Evolutionary conservation across 1,284 basidiomycete species (phyloP).

Genomic region (Vanrija sp.): DNA sequence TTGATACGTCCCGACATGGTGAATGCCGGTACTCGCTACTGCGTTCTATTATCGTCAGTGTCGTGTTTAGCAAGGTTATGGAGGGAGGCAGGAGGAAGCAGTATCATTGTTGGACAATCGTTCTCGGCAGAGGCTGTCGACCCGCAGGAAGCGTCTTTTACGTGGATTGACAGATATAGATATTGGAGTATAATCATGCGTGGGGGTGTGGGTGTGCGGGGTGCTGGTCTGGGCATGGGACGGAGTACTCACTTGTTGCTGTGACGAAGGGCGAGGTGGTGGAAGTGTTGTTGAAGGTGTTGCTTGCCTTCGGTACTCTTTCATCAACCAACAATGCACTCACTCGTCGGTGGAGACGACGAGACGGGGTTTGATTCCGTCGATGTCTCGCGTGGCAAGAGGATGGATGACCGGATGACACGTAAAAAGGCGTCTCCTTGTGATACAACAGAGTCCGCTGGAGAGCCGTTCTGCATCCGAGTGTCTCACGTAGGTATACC

Average conservation of each 20-base stretch:
- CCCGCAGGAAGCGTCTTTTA: slow-evolving; percentile 43
- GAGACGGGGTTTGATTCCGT: neutral
- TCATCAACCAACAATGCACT: neutral
- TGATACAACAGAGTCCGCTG: too few species aligned
- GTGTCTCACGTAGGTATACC: too few species aligned
- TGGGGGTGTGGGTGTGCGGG: neutral
- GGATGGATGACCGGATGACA: too few species aligned
- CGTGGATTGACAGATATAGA: slow-evolving; percentile 58
- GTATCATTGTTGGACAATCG: slow-evolving; percentile 29
- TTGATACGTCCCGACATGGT: slow-evolving; percentile 61
- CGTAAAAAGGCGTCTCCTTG: too few species aligned
- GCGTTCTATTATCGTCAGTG: slow-evolving; percentile 3
- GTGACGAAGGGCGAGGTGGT: neutral
- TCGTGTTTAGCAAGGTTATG: slow-evolving; percentile 7
- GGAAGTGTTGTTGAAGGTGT: neutral
- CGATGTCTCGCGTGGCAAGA: too few species aligned
- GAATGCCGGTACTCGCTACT: neutral
- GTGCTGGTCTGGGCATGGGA: neutral
- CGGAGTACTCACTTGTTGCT: neutral
- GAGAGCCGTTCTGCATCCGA: too few species aligned
- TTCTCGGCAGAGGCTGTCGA: slow-evolving; percentile 38
- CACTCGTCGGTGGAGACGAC: neutral
- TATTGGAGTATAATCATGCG: slow-evolving; percentile 48
- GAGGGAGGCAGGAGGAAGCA: slow-evolving; percentile 10
- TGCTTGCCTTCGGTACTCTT: neutral